phyloP scores from a whole-genome alignment of 768 basidiomycete species.

The Termitomyces sp. region DNA sequence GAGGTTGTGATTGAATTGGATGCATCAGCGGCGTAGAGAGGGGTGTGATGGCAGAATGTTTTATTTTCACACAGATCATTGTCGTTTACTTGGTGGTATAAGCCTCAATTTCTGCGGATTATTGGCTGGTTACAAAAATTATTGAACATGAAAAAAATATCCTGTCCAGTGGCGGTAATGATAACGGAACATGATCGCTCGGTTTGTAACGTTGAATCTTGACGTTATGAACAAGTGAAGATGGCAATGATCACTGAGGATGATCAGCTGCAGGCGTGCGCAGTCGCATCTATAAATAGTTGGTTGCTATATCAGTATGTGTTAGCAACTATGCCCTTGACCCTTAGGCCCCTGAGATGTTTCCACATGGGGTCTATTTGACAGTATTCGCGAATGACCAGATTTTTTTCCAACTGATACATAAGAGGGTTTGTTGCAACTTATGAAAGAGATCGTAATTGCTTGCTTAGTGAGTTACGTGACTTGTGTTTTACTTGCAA shows the following conservation, averaged over 20 bases:
- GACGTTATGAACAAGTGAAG: neutral
- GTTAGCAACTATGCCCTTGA: neutral
- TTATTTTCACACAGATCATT: neutral
- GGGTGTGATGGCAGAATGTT: constrained; percentile 27
- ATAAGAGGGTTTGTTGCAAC: no score
- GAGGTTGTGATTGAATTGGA: constrained; percentile 39
- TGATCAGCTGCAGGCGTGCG: no score
- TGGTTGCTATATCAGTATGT: neutral
- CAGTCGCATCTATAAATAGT: neutral
- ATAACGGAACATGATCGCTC: neutral
- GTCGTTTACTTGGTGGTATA: neutral
- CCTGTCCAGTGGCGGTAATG: neutral
- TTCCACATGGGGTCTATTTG: neutral
- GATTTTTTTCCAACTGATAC: neutral
- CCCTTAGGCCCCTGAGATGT: neutral
- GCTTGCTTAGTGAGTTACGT: neutral
- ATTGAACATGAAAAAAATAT: neutral
- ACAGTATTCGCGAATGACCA: no score
- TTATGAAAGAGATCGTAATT: neutral
- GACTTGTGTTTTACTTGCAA: neutral
- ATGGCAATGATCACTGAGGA: neutral
- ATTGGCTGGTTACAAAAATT: neutral
- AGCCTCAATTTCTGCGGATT: neutral
- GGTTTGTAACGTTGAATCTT: neutral
- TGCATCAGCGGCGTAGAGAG: constrained; percentile 21